A percentile compares a stretch with the other conserved stretches of the same genome.
Conservation (phyloP, 73 alveolate genomes). For the Paramecium biaurelia region DNA sequence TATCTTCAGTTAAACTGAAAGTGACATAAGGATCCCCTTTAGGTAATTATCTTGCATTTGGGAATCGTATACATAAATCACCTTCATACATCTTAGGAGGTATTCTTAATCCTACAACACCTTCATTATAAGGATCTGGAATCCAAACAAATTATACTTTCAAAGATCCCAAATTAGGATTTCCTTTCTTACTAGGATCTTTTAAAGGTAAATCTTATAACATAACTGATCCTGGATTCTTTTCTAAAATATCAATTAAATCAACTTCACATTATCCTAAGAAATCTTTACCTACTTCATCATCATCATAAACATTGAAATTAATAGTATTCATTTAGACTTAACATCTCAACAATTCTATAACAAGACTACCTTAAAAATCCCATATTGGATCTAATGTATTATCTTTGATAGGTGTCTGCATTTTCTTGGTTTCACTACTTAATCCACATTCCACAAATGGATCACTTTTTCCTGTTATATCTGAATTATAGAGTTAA, state of each 20-base stretch:
- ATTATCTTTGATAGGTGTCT: background rate
- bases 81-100: background rate
- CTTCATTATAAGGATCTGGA: constrained; percentile 36
- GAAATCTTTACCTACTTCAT: constrained; percentile 28
- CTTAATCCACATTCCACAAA: constrained; percentile 21
- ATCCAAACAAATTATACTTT: constrained; percentile 17
- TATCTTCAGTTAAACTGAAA: background rate
- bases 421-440: background rate
- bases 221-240: constrained; percentile 18
- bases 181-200: constrained; percentile 44
- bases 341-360: constrained; percentile 30
- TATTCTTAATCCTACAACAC: constrained; percentile 12
- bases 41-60: background rate
- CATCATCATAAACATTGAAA: constrained; percentile 46
- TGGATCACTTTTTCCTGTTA: constrained; percentile 51
- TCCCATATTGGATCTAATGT: constrained; percentile 42
- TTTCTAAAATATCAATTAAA: constrained; percentile 30
- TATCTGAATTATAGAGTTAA: constrained; percentile 22
- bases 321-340: background rate
- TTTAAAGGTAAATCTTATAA: background rate
- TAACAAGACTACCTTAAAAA: constrained; percentile 9
- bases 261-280: constrained; percentile 29
- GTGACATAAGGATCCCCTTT: background rate
- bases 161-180: constrained; percentile 42
- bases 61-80: background rate